Evolutionary conservation across 257 asterid genomes (phyloP), one percentile per base, ranked within the genome.

Genomic region (Rhazya stricta): DNA sequence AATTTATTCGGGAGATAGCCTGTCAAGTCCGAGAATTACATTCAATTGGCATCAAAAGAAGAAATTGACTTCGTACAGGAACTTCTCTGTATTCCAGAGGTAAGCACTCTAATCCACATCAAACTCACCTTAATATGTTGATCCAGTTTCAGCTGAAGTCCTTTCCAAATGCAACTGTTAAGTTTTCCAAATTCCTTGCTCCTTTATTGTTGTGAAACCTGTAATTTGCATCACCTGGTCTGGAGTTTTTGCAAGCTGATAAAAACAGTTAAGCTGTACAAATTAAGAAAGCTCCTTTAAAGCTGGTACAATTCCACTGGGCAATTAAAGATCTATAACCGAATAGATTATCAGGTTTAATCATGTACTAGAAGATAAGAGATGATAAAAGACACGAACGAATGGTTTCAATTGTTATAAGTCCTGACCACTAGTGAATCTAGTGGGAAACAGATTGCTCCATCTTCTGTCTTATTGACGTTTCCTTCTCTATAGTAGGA

Each of bases 1-100:
- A 76, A 66, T 79, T 79, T 37, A 53, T 86, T 23, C 75, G 74
- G 76, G 90, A 85, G 75, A 80, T 88, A 75, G 87, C 85, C 78
- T 77, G 67, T 83, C 79, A 79, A 65, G 72, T 88, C 71, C 85
- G 71, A 72, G 86, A 88, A 77, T 70, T 88, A 62, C 88, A 78
- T 76, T 82, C 81, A 15, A 60, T 54, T 74, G 53, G 77, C 48
- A 51, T 58, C 45, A 60, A 74, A 34, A 77, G 78, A 66, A 69
- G 84, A 67, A 76, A 57, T 29, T 74, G 73, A 66, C 54, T 43
- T 74, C 73, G 34, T 61, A 34, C 58, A 7, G 67, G 76, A 81
- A 76, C 36, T 56, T 57, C 83, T 67, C 50, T 50, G 19, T 32
- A 72, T 53, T 48, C 68, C 46, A 39, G 61, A 80, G 89, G 90